A percentile compares a stretch with the other conserved stretches of the same genome.
These are phyloP conservation scores for Dryas integrifolia DNA, from an alignment of 331 rosid genomes.

Conservation along the genomic window DNA sequence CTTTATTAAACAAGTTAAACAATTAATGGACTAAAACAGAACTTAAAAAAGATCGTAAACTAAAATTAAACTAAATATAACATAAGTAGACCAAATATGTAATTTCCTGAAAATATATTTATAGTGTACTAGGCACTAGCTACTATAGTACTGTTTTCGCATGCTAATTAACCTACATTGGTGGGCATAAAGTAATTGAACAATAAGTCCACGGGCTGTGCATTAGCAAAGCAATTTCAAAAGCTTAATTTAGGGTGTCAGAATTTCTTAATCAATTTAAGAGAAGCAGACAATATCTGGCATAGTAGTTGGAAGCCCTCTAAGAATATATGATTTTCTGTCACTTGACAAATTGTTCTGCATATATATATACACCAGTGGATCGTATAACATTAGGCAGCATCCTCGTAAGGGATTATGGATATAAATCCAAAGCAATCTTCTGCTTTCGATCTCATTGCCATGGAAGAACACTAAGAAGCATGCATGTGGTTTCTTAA, in stretches of 20 bases:
- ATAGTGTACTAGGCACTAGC: too few relatives aligned
- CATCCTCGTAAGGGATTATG: too few relatives aligned
- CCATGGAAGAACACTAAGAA: neutral
- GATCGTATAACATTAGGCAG: too few relatives aligned
- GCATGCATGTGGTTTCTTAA: neutral
- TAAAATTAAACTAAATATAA: too few relatives aligned
- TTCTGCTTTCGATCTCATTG: neutral
- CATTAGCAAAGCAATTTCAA: neutral
- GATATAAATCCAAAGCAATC: neutral
- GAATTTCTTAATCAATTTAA: neutral
- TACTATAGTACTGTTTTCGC: neutral
- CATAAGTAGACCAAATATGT: too few relatives aligned
- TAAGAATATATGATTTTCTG: too few relatives aligned
- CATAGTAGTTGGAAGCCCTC: neutral
- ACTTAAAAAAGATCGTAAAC: too few relatives aligned
- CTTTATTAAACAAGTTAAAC: too few relatives aligned
- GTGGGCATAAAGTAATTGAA: neutral
- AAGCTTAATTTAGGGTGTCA: neutral
- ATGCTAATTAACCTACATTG: neutral
- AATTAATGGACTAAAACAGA: too few relatives aligned
- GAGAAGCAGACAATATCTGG: neutral
- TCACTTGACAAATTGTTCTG: too few relatives aligned
- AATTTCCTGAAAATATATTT: too few relatives aligned
- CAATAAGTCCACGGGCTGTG: neutral
- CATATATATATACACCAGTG: too few relatives aligned